A percentile compares a stretch with the other conserved stretches of the same genome.
Evolutionary conservation across 176 grass and related monocot genomes (phyloP).

Genomic region (Urochloa ruziziensis): DNA sequence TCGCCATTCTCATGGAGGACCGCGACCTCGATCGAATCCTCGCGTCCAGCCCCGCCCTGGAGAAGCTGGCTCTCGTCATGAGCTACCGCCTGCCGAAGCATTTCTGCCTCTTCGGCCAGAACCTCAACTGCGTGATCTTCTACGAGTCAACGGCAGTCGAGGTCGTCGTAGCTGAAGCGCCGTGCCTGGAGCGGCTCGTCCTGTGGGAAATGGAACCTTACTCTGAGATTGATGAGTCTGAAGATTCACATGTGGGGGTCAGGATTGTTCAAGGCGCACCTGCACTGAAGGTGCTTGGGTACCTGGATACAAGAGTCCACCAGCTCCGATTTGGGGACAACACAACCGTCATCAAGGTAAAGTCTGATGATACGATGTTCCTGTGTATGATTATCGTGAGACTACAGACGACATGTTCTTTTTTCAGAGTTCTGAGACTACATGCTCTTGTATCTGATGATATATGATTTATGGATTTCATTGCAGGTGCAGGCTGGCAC

Average conservation of each 20-base stretch:
- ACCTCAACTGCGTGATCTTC: constrained; percentile 13
- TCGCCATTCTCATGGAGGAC: background rate
- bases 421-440: no score
- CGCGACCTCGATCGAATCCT: constrained; percentile 30
- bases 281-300: background rate
- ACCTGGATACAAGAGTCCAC: background rate
- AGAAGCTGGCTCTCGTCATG: constrained; percentile 1
- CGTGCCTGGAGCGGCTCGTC: constrained; percentile 17
- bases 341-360: constrained; percentile 1
- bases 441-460: no score
- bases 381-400: background rate
- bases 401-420: background rate
- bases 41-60: constrained; percentile 15
- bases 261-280: background rate
- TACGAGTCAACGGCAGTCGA: background rate
- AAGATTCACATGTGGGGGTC: background rate
- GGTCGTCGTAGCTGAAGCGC: background rate
- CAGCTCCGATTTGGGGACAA: background rate
- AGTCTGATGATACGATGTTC: background rate
- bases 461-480: background rate
- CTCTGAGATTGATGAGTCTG: background rate
- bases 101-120: background rate
- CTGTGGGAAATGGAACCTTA: background rate
- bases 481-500: background rate
- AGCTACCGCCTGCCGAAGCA: background rate